A percentile compares a stretch with the other conserved stretches of the same genome.
phyloP scores from a whole-genome alignment of 768 basidiomycete genomes.

The Termitomyces sp. region DNA sequence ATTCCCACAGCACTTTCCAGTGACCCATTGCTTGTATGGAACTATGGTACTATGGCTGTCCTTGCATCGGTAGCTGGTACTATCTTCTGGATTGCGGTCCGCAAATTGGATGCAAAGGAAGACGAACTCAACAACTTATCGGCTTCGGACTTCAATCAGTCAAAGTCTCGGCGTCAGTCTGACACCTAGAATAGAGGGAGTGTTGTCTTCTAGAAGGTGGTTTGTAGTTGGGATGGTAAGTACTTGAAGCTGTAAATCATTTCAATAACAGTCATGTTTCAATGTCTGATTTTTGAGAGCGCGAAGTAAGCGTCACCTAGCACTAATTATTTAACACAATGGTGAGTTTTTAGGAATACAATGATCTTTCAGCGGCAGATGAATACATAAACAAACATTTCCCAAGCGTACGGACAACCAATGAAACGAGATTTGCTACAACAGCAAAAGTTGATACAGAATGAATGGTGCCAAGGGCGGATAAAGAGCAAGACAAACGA shows the following conservation, averaged over 20 bases:
- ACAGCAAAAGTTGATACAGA: background rate
- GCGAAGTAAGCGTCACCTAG: background rate
- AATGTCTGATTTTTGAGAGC: background rate
- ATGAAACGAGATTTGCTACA: no score
- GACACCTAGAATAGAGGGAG: background rate
- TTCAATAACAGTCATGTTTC: background rate
- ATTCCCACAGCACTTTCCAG: conserved; percentile 45
- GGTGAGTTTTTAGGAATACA: background rate
- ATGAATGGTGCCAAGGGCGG: background rate
- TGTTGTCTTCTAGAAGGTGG: background rate
- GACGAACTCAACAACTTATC: conserved; percentile 53
- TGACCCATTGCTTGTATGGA: conserved; percentile 73
- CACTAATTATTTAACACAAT: background rate
- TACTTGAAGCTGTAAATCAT: background rate
- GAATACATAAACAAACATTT: background rate
- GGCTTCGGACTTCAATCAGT: background rate
- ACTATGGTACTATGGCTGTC: conserved; percentile 56
- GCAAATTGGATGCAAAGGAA: conserved; percentile 56
- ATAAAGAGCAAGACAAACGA: background rate
- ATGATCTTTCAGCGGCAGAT: background rate
- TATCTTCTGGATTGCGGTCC: conserved; percentile 49
- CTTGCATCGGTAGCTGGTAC: conserved; percentile 48
- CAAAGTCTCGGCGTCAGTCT: background rate
- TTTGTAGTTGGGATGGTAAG: background rate
- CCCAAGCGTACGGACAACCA: background rate